Conservation (phyloP, 2,329 filamentous ascomycete genomes). For the Colletotrichum shisoi region DNA sequence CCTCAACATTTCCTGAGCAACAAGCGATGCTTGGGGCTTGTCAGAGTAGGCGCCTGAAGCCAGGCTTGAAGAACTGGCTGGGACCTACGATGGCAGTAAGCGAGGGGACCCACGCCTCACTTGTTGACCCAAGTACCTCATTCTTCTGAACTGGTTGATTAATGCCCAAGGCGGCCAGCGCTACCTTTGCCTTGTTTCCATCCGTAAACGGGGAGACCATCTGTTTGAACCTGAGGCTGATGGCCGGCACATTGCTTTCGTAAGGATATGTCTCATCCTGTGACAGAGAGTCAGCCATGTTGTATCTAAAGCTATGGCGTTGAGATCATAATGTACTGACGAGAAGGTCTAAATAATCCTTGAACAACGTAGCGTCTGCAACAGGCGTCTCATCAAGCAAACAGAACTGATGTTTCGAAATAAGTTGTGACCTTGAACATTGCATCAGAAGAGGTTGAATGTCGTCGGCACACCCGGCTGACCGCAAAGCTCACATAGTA, state of each 20-base stretch:
- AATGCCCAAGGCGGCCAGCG: background rate
- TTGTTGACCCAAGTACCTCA: background rate
- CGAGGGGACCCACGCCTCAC: background rate
- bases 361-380: background rate
- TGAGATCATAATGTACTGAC: background rate
- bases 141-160: background rate
- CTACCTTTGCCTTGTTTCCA: background rate
- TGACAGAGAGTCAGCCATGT: background rate
- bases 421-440: constrained; percentile 5
- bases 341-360: constrained; percentile 10
- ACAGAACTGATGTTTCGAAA: constrained; percentile 11
- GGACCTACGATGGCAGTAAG: background rate
- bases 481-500: constrained; percentile 1
- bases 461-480: background rate
- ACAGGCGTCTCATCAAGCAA: constrained; percentile 13
- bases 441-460: background rate
- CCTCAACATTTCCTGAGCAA: background rate
- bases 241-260: constrained; percentile 6
- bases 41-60: background rate
- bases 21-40: background rate
- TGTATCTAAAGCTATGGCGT: background rate
- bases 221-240: constrained; percentile 10
- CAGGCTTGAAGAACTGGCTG: background rate
- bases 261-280: constrained; percentile 17
- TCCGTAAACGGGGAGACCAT: background rate